These are phyloP conservation scores for Zasmidium citrigriseum DNA, from an alignment of 2,329 filamentous ascomycete species.

Conservation along the genomic window DNA sequence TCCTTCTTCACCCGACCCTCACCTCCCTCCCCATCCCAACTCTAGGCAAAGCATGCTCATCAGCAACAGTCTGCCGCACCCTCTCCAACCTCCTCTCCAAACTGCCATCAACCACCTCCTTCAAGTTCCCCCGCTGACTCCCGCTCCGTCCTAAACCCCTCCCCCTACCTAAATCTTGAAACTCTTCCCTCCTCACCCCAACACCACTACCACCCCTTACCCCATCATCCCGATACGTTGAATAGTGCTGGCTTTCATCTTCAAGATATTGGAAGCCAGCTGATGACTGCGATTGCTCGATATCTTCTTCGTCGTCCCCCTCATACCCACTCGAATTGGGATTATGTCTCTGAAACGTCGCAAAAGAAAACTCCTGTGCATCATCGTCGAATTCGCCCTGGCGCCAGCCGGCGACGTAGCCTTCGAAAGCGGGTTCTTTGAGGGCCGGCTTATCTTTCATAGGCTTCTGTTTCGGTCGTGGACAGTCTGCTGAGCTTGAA, in stretches of 20 bases:
- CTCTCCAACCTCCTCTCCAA: not conserved
- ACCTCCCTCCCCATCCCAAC: not conserved
- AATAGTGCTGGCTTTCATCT: not conserved
- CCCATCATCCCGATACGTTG: not conserved
- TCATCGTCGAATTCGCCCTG: slow-evolving; percentile 3
- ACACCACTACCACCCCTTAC: not conserved
- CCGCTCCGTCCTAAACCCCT: not conserved
- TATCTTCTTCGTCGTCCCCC: slow-evolving; percentile 6
- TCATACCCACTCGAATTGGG: slow-evolving; percentile 2
- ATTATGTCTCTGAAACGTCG: not conserved
- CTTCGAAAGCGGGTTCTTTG: slow-evolving; percentile 5
- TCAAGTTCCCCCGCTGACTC: not conserved
- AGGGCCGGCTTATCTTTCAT: slow-evolving; percentile 1
- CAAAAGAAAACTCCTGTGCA: slow-evolving; percentile 9
- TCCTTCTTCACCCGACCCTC: not conserved
- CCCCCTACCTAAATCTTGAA: not conserved
- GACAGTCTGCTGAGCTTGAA: not conserved
- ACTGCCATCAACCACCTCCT: not conserved
- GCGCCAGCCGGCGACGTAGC: slow-evolving; percentile 11
- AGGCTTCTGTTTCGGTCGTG: not conserved
- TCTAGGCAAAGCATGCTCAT: not conserved
- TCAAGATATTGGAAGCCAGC: not conserved
- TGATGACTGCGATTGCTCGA: not conserved
- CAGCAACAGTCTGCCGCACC: not conserved
- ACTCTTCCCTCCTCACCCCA: not conserved